Base-by-base conservation (phyloP, 257 asterid species). In the Prunella vulgaris region DNA sequence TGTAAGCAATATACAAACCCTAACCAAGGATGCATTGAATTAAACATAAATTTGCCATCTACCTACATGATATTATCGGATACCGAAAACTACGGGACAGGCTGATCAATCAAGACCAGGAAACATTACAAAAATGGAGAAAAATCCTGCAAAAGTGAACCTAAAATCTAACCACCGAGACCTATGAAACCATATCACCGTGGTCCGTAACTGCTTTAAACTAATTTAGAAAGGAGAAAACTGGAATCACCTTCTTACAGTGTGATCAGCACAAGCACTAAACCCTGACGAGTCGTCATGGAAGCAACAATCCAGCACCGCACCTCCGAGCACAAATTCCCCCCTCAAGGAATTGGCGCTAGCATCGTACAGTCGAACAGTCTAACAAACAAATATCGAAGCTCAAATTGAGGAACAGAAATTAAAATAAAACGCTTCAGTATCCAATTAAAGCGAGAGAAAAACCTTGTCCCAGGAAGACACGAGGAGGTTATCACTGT, bases 271-370 rank as follows among this genome's bases (percentile, higher is more conserved):
- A 79, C 84, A 77, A 70, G 95, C 98, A 76, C 87, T 88, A 74
- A 93, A 93, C 8, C 98, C 98, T 0, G 98, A 92, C 4, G 96
- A 76, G 74, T 92, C 98, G 4, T 89, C 98, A 17, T 89, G 96
- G 84, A 92, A 92, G 77, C 98, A 92, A 60, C 98, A 92, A 75
- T 92, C 98, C 0, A 92, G 88, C 58, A 89, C 96, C 1, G 95
- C 74, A 25, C 94, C 95, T 21, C 94, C 95, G 74, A 88, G 97
- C 87, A 82, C 70, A 72, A 90, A 93, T 83, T 88, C 95, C 14
- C 96, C 96, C 83, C 77, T 84, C 65, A 90, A 75, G 28, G 78
- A 80, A 86, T 93, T 84, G n/a, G 86, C 93, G 59, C 94, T 88
- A 49, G 96, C 98, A 79, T 93, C 98, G 42, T 93, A 93, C 90